phyloP scores from a whole-genome alignment of 805 yeast species.

The Saccharomycopsis fibuligera region DNA sequence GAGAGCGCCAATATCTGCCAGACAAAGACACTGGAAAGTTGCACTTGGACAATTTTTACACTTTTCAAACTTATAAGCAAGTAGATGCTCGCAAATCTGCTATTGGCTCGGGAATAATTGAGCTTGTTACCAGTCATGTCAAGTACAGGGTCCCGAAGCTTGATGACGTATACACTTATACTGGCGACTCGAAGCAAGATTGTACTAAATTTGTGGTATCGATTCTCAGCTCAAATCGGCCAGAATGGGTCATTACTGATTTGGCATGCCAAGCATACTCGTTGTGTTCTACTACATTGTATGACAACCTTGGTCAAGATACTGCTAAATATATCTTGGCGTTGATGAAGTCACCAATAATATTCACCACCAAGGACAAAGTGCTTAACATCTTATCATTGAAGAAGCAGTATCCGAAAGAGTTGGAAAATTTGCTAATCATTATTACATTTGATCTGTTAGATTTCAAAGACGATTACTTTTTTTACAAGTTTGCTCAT shows the following conservation, averaged over 20 bases:
- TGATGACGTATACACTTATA: conserved; percentile 21
- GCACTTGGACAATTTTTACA: conserved; percentile 25
- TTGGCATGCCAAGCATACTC: conserved; percentile 48
- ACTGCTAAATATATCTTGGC: conserved; percentile 47
- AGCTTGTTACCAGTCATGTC: conserved; percentile 23
- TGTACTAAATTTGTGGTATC: conserved; percentile 35
- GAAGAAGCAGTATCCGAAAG: conserved; percentile 28
- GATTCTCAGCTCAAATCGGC: conserved; percentile 43
- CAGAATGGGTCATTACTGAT: conserved; percentile 55
- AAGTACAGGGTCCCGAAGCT: conserved; percentile 18
- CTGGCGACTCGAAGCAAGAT: conserved; percentile 22
- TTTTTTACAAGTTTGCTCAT: conserved; percentile 6
- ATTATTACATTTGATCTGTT: conserved; percentile 22
- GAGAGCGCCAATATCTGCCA: conserved; percentile 31
- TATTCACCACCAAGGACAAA: conserved; percentile 40
- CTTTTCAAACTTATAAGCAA: conserved; percentile 27
- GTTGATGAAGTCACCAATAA: conserved; percentile 47
- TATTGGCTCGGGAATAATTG: conserved; percentile 37
- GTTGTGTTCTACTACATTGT: conserved; percentile 37
- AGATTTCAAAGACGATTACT: background rate
- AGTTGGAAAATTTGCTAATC: conserved; percentile 16
- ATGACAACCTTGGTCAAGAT: conserved; percentile 40
- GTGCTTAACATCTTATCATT: conserved; percentile 35
- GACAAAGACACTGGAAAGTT: conserved; percentile 8
- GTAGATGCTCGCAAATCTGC: conserved; percentile 30